Percentiles rank a stretch among this genome's conserved stretches.
phyloP scores from a whole-genome alignment of 2,329 filamentous ascomycete genomes.

The Penicillium sp. region DNA sequence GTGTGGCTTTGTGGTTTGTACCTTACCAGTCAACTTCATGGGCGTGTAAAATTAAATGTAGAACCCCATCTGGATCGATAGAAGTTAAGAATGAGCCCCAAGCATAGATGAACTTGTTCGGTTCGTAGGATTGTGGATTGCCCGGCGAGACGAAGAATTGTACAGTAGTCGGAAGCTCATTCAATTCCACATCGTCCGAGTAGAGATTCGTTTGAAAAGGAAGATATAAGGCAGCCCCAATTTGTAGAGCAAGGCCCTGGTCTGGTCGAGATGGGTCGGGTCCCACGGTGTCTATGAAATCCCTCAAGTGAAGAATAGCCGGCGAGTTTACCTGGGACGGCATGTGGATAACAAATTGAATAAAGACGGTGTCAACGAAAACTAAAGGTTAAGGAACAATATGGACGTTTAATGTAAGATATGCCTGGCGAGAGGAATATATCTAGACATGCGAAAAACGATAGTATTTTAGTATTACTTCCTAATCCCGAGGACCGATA shows the following conservation, averaged over 20 bases:
- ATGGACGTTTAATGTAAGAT: background rate
- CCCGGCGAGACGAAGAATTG: background rate
- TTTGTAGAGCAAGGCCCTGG: too few species aligned
- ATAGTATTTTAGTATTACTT: background rate
- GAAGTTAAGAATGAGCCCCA: background rate
- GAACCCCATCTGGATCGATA: background rate
- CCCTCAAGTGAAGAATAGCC: too few species aligned
- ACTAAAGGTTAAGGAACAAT: background rate
- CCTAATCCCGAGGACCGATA: background rate
- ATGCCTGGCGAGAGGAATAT: background rate
- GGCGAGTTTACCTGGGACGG: too few species aligned
- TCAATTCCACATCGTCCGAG: background rate
- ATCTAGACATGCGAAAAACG: background rate
- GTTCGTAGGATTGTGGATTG: background rate
- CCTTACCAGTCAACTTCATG: background rate
- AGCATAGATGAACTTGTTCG: background rate
- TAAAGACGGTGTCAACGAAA: background rate
- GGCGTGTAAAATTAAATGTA: background rate
- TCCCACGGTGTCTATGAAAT: too few species aligned
- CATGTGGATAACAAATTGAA: background rate
- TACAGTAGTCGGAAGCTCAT: background rate
- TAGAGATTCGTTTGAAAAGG: constrained; percentile 1
- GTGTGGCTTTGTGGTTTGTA: background rate
- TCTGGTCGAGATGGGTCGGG: too few species aligned
- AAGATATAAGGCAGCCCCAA: background rate